These are phyloP conservation scores for Blastocladiella emersonii DNA, from an alignment of 371 early-diverging fungal genomes.

Conservation along the genomic window DNA sequence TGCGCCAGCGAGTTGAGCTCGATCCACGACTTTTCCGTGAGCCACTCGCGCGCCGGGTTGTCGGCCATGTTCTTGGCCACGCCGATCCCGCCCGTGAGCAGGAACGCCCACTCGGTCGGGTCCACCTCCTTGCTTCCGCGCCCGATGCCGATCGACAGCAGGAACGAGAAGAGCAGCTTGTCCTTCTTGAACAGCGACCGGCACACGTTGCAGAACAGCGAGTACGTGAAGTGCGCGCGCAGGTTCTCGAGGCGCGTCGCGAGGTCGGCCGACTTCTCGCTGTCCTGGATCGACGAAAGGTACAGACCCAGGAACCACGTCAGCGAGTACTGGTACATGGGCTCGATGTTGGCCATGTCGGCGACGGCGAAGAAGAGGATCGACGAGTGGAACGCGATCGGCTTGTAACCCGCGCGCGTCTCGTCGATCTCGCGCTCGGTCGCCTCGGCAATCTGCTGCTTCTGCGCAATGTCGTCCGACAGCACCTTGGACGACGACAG, in stretches of 20 bases:
- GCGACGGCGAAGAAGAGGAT: constrained; percentile 46
- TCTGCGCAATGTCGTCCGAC: constrained; percentile 30
- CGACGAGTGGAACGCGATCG: constrained; percentile 35
- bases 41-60: constrained; percentile 23
- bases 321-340: constrained; percentile 48
- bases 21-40: constrained; percentile 34
- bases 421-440: constrained; percentile 41
- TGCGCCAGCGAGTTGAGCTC: constrained; percentile 22
- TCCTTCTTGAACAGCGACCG: constrained; percentile 42
- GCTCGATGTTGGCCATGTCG: constrained; percentile 39
- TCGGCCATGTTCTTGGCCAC: constrained; percentile 15
- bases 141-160: constrained; percentile 31
- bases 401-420: constrained; percentile 35
- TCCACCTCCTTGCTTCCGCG: constrained; percentile 38
- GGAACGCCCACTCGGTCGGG: constrained; percentile 35
- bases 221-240: constrained; percentile 41
- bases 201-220: constrained; percentile 39
- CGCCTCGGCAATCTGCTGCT: constrained; percentile 35
- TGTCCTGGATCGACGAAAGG: constrained; percentile 27
- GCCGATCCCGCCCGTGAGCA: constrained; percentile 38
- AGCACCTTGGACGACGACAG: constrained; percentile 39
- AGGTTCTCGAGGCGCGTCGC: constrained; percentile 29
- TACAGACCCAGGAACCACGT: constrained; percentile 47
- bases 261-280: constrained; percentile 36
- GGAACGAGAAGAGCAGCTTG: constrained; percentile 39